A percentile compares a stretch with the other conserved stretches of the same genome.
These are phyloP conservation scores for Physcia stellaris DNA, from an alignment of 495 filamentous ascomycete genomes.

Conservation along the genomic window DNA sequence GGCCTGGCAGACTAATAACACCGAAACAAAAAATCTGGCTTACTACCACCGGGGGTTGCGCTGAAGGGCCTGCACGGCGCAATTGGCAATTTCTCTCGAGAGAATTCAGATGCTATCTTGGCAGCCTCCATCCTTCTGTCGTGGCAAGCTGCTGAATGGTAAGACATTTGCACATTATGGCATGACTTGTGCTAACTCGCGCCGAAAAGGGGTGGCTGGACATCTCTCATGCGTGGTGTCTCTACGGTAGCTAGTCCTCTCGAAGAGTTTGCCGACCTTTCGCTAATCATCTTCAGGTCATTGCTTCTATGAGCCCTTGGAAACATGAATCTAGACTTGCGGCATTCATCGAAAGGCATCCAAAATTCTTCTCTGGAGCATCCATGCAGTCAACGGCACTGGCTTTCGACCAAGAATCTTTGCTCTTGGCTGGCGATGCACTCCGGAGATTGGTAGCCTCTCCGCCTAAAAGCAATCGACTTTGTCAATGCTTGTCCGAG, in stretches of 20 bases:
- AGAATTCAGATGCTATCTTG: slow-evolving; percentile 82
- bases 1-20: slow-evolving; percentile 69
- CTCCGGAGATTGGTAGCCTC: slow-evolving; percentile 59
- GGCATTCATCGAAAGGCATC: slow-evolving; percentile 61
- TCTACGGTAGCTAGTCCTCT: slow-evolving; percentile 48
- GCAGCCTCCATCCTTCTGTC: slow-evolving; percentile 86
- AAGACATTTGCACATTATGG: slow-evolving; percentile 24
- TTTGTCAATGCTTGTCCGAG: slow-evolving; percentile 61
- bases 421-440: slow-evolving; percentile 50
- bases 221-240: slow-evolving; percentile 81
- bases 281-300: slow-evolving; percentile 57
- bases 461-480: slow-evolving; percentile 57
- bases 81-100: slow-evolving; percentile 69
- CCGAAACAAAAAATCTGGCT: slow-evolving; percentile 69
- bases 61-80: slow-evolving; percentile 80
- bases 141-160: slow-evolving; percentile 97
- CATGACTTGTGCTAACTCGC: slow-evolving; percentile 1
- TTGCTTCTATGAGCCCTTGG: slow-evolving; percentile 88
- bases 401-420: slow-evolving; percentile 50
- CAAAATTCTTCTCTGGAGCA: slow-evolving; percentile 29
- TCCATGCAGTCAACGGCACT: slow-evolving; percentile 50
- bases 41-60: slow-evolving; percentile 74
- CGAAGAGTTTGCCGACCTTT: slow-evolving; percentile 21
- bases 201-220: slow-evolving; percentile 67
- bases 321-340: slow-evolving; percentile 76